Percentiles rank a stretch among this genome's conserved stretches.
Evolutionary conservation across 345 rosid genomes (phyloP).

Genomic region (Turnera subulata): DNA sequence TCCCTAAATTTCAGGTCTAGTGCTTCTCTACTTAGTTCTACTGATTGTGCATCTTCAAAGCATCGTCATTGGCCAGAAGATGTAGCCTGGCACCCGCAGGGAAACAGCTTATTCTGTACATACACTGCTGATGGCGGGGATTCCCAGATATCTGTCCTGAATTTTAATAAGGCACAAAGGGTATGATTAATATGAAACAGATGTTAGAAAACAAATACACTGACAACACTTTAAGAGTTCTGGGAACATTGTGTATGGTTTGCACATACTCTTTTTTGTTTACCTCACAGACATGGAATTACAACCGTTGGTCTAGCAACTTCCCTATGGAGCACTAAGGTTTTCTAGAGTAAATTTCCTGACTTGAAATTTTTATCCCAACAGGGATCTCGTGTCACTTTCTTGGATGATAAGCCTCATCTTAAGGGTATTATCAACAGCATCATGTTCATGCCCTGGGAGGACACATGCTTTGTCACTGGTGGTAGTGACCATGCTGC

Average conservation of each 20-base stretch:
- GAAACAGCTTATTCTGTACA: slow-evolving; percentile 59
- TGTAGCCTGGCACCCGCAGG: slow-evolving; percentile 84
- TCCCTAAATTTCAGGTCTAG: slow-evolving; percentile 44
- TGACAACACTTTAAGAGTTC: too few relatives aligned
- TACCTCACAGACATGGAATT: not conserved
- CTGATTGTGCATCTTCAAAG: slow-evolving; percentile 57
- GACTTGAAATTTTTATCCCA: slow-evolving; percentile 11
- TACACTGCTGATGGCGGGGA: slow-evolving; percentile 78
- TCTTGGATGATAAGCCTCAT: slow-evolving; percentile 76
- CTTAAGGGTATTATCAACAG: slow-evolving; percentile 77
- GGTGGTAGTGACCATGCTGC: slow-evolving; percentile 93
- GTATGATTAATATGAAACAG: slow-evolving; percentile 31
- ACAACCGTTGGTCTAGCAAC: not conserved
- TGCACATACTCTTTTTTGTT: not conserved
- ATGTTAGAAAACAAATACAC: too few relatives aligned
- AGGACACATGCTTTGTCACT: slow-evolving; percentile 59
- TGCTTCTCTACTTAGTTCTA: slow-evolving; percentile 67
- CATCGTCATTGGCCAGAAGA: slow-evolving; percentile 97
- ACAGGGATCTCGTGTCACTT: slow-evolving; percentile 56
- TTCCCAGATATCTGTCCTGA: slow-evolving; percentile 74
- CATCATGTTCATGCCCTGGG: slow-evolving; percentile 85
- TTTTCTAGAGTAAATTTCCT: not conserved
- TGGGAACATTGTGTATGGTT: not conserved
- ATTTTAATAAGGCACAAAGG: slow-evolving; percentile 63
- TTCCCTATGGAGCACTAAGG: not conserved